These are phyloP conservation scores for Scytalidium sp. DNA, from an alignment of 2,329 filamentous ascomycete species.

Conservation along the genomic window DNA sequence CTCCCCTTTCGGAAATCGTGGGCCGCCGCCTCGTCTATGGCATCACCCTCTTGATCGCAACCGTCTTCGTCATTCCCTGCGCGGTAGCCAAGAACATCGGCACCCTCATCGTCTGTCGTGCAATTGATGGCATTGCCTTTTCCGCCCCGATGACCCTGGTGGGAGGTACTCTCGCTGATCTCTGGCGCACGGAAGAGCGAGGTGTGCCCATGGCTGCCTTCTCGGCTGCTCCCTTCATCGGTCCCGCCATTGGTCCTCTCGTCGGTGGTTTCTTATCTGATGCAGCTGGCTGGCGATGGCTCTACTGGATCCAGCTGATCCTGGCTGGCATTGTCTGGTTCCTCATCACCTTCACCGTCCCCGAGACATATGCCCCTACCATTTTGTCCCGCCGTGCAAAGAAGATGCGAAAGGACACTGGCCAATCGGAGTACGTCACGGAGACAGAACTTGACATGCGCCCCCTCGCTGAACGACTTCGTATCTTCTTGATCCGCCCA, in stretches of 20 bases:
- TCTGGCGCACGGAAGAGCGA: constrained; percentile 82
- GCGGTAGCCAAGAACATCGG: constrained; percentile 73
- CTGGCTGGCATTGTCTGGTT: constrained; percentile 67
- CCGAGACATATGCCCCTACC: constrained; percentile 82
- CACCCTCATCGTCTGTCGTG: constrained; percentile 72
- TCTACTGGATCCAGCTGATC: constrained; percentile 87
- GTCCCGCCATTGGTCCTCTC: constrained; percentile 74
- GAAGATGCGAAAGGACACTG: constrained; percentile 68
- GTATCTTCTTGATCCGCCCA: constrained; percentile 74
- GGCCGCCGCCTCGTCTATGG: constrained; percentile 69
- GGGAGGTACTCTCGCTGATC: constrained; percentile 76
- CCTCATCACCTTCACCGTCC: constrained; percentile 82
- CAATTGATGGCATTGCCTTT: constrained; percentile 80
- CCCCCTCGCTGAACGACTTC: constrained; percentile 64
- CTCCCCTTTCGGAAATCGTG: constrained; percentile 72
- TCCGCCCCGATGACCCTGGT: constrained; percentile 85
- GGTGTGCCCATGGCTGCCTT: constrained; percentile 88
- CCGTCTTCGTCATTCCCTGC: constrained; percentile 78
- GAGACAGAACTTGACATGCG: constrained; percentile 76
- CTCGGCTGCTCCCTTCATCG: constrained; percentile 77
- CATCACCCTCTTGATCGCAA: constrained; percentile 47
- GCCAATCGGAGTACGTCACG: constrained; percentile 67
- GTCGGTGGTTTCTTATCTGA: constrained; percentile 75
- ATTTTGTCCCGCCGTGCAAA: constrained; percentile 69
- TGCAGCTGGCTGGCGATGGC: constrained; percentile 72